These are phyloP conservation scores for Detonula confervacea DNA, from an alignment of 352 stramenopile species.

Conservation along the genomic window DNA sequence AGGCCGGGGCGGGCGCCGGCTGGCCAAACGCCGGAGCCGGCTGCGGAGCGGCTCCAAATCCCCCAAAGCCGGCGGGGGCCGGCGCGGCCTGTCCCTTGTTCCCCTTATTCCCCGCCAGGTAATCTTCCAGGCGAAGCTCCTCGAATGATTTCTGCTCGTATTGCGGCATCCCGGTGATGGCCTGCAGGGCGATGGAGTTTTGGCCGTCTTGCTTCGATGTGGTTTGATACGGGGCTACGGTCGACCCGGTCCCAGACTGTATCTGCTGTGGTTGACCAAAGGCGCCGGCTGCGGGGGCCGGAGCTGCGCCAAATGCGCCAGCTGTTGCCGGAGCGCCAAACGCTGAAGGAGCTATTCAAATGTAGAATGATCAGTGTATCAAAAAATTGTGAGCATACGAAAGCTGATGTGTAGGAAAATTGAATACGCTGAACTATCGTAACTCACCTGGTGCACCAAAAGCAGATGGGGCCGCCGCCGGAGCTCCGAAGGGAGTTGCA, in stretches of 20 bases:
- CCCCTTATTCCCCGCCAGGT: conserved; percentile 78
- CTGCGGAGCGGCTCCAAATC: conserved; percentile 50
- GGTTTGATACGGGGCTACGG: conserved; percentile 65
- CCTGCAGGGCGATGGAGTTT: conserved; percentile 75
- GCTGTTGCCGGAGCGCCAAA: conserved; percentile 13
- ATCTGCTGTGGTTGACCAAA: conserved; percentile 26
- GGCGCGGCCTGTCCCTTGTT: conserved; percentile 38
- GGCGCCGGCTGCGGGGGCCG: conserved; percentile 10
- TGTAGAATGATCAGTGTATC: no score
- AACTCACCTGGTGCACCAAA: conserved; percentile 23
- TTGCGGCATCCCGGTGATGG: conserved; percentile 82
- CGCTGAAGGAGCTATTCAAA: conserved; percentile 14
- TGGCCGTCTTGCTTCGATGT: conserved; percentile 69
- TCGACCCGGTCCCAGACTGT: conserved; percentile 56
- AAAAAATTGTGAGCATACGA: no score
- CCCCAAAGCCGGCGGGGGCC: conserved; percentile 37
- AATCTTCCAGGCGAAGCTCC: conserved; percentile 87
- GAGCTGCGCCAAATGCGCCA: conserved; percentile 24
- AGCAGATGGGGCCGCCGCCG: conserved; percentile 9
- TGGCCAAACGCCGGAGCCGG: conserved; percentile 42
- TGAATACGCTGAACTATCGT: background rate
- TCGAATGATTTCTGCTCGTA: conserved; percentile 86
- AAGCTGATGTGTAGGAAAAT: no score
- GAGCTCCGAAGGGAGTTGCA: conserved; percentile 6
- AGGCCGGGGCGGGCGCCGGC: conserved; percentile 32